Evolutionary conservation across 805 yeast species (phyloP), one percentile per base, ranked within the genome.

Genomic region (Wickerhamiella vanderwaltii): DNA sequence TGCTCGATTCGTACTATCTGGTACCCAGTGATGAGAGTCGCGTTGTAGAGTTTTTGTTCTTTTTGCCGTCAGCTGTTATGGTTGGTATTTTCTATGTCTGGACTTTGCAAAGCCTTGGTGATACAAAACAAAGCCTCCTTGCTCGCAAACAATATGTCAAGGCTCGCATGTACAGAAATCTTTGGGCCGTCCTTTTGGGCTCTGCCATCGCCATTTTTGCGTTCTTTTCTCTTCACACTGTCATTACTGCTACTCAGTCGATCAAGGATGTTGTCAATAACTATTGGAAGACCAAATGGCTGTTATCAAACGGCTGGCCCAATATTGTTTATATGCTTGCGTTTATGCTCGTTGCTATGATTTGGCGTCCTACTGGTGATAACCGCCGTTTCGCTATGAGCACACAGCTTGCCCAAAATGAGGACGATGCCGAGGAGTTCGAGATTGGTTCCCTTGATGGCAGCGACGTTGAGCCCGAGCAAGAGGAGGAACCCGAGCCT

Each of bases 291-390:
- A 73, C 84, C 34, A 75, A 93, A 55, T 87, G 84, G 66, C 85
- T 91, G 54, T 62, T 85, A 41, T 71, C 79, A 34, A 95, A 88
- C 52, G 93, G 94, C 65, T 87, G 97, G 95, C 94, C 95, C 29
- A 78, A 94, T 37, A 71, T 85, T 37, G 79, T 86, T 11, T 91
- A 85, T 63, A 84, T 82, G 56, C 62, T 78, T 36, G 87, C 87
- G 29, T 87, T 91, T 59, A 72, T 79, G 53, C 73, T 86, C 7
- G 69, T 91, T 48, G 83, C 95, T 4, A 75, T 86, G 66, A 73
- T 91, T 48, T 91, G 98, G 98, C 79, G 98, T 61, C 99, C 99
- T 41, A 88, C 96, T 0, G 91, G 81, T 51, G 85, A 94, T 30
- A 86, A 95, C 44, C 82, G 87, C 55, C 79, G 93, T 74, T 73